A percentile compares a stretch with the other conserved stretches of the same genome.
Evolutionary conservation across 139 green algal species (phyloP).

Genomic region (Edaphochlamys debaryana): DNA sequence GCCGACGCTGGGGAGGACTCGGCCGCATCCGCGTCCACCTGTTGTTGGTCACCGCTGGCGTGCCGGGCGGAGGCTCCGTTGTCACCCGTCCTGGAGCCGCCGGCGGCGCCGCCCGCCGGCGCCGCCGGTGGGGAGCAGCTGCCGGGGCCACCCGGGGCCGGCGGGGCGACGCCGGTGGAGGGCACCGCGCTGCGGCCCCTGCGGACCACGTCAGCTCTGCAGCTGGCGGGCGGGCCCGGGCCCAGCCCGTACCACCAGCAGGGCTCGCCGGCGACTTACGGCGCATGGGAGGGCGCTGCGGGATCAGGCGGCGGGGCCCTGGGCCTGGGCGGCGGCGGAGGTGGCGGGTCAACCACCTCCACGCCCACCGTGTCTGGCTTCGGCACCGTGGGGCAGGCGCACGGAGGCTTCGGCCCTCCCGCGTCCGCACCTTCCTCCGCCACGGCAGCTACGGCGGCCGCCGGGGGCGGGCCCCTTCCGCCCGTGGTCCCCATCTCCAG

Average conservation of each 20-base stretch:
- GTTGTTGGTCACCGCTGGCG: no score
- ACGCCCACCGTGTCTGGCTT: constrained; percentile 16
- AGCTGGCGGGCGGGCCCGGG: not conserved
- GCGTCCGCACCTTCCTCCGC: not conserved
- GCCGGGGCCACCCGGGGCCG: no score
- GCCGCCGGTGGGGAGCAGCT: not conserved
- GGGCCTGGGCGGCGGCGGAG: not conserved
- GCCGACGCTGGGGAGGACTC: not conserved
- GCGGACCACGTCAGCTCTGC: not conserved
- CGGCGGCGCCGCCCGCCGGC: not conserved
- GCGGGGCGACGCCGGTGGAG: not conserved
- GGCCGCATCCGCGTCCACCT: not conserved
- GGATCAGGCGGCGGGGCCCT: not conserved
- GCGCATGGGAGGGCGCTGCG: not conserved
- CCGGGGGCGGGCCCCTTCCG: not conserved
- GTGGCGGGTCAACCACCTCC: not conserved
- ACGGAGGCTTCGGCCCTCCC: not conserved
- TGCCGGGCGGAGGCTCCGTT: not conserved
- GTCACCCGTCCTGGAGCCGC: constrained; percentile 21
- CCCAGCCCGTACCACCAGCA: constrained; percentile 30
- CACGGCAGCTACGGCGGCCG: not conserved
- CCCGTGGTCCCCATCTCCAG: constrained; percentile 28
- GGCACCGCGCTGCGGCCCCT: constrained; percentile 19
- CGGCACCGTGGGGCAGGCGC: not conserved
- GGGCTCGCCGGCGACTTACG: not conserved